Percentiles rank a stretch among this genome's conserved stretches.
phyloP scores from a whole-genome alignment of 768 basidiomycete species.

The Hydnomerulius pinastri region DNA sequence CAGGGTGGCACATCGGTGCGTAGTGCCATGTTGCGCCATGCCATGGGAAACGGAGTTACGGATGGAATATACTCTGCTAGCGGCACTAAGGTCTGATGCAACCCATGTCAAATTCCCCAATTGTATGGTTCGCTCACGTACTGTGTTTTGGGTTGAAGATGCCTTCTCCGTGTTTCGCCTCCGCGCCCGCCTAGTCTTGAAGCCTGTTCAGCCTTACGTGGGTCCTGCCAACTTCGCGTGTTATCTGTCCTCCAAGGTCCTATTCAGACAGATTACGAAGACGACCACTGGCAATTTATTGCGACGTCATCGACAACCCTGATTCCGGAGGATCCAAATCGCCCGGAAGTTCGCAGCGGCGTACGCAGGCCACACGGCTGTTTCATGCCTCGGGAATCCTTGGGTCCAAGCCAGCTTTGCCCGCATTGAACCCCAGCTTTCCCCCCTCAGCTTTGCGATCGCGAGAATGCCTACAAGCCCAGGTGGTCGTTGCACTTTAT shows the following conservation, averaged over 20 bases:
- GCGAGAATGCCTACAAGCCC: constrained; percentile 6
- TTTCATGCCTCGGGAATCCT: constrained; percentile 9
- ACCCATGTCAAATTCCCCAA: too few relatives aligned
- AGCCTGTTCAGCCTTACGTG: too few relatives aligned
- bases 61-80: too few relatives aligned
- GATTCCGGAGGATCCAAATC: constrained; percentile 7
- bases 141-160: too few relatives aligned
- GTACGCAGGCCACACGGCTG: constrained; percentile 18
- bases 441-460: too few relatives aligned
- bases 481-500: constrained; percentile 8
- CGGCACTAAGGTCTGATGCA: too few relatives aligned
- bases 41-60: constrained; percentile 20
- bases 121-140: too few relatives aligned
- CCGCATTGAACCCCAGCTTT: background rate
- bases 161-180: background rate
- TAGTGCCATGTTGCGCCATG: constrained; percentile 15
- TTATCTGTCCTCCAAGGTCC: too few relatives aligned
- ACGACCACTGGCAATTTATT: constrained; percentile 20
- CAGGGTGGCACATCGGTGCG: constrained; percentile 26
- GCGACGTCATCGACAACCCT: constrained; percentile 7
- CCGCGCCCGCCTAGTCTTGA: background rate
- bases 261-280: constrained; percentile 2
- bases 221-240: background rate
- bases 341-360: constrained; percentile 15
- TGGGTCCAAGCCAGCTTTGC: too few relatives aligned